Conservation (phyloP, 148 eudicot genomes). For the Nyssa sinensis region DNA sequence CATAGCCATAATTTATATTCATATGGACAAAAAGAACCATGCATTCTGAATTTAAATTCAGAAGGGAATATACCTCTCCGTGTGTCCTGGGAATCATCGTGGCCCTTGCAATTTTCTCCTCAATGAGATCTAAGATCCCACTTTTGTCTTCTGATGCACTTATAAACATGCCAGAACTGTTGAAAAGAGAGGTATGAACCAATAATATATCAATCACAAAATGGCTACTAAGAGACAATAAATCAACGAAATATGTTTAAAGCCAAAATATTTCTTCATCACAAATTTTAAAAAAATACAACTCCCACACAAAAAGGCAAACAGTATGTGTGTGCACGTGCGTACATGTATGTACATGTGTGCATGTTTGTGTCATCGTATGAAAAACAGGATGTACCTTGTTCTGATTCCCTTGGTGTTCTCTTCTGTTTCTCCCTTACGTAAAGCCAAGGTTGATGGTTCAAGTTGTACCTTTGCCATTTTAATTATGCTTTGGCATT, state of each 20-base stretch:
- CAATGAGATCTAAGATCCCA: constrained; percentile 73
- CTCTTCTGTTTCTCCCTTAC: constrained; percentile 76
- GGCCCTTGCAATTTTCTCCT: constrained; percentile 82
- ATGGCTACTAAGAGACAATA: not conserved
- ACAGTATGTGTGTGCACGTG: not conserved
- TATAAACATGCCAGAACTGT: constrained; percentile 90
- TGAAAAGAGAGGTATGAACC: not conserved
- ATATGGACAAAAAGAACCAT: not conserved
- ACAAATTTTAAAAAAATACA: not conserved
- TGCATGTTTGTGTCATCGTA: not conserved
- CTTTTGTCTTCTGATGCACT: constrained; percentile 85
- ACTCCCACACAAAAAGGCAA: not conserved
- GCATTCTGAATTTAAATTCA: not conserved
- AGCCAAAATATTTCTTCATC: not conserved
- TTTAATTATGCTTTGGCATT: constrained; percentile 60
- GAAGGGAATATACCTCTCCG: constrained; percentile 87
- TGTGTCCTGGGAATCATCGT: constrained; percentile 79
- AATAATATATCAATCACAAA: constrained; percentile 9
- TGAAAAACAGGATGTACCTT: constrained; percentile 44
- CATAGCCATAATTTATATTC: not conserved
- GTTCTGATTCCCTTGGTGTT: constrained; percentile 75
- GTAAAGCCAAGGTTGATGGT: constrained; percentile 80
- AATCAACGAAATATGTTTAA: not conserved
- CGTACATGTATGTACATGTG: not conserved
- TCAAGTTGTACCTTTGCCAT: constrained; percentile 57